A percentile compares a stretch with the other conserved stretches of the same genome.
These are phyloP conservation scores for Picea glauca DNA, from an alignment of 75 land plant species.

Conservation along the genomic window DNA sequence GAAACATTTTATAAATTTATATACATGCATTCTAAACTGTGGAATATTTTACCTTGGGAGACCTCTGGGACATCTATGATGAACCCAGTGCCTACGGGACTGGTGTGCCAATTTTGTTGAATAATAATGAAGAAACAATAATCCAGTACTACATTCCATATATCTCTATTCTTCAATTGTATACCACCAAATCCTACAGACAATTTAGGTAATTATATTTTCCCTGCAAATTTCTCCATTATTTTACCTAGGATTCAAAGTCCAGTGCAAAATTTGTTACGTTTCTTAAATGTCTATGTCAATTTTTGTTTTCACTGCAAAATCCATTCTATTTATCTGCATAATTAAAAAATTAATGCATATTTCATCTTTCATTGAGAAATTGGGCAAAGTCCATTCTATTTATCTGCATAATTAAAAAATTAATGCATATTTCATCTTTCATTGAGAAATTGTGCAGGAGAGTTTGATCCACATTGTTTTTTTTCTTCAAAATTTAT, in stretches of 20 bases:
- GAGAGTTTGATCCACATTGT: not conserved
- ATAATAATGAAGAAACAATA: conserved; percentile 47
- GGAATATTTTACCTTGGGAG: conserved; percentile 62
- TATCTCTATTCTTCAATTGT: conserved; percentile 84
- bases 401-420: not conserved
- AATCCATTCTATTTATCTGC: not conserved
- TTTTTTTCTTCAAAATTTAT: not conserved
- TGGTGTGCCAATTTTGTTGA: conserved; percentile 63
- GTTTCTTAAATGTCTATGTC: too few species aligned
- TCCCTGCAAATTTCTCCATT: not conserved
- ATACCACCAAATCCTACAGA: conserved; percentile 39
- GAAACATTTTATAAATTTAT: not conserved
- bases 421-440: not conserved
- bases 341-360: not conserved
- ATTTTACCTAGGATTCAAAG: not conserved
- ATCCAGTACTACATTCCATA: conserved; percentile 90
- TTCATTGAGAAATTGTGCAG: not conserved
- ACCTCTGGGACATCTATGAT: conserved; percentile 74
- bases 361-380: not conserved
- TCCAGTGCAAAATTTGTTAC: not conserved
- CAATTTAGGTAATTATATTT: conserved; percentile 16
- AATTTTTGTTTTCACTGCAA: too few species aligned
- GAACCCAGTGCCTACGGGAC: conserved; percentile 95
- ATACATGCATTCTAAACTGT: conserved; percentile 42
- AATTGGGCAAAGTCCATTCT: not conserved